Percentiles rank a stretch among this genome's conserved stretches.
Evolutionary conservation across 2,329 filamentous ascomycete genomes (phyloP).

Genomic region (Phaeosphaeria sp.): DNA sequence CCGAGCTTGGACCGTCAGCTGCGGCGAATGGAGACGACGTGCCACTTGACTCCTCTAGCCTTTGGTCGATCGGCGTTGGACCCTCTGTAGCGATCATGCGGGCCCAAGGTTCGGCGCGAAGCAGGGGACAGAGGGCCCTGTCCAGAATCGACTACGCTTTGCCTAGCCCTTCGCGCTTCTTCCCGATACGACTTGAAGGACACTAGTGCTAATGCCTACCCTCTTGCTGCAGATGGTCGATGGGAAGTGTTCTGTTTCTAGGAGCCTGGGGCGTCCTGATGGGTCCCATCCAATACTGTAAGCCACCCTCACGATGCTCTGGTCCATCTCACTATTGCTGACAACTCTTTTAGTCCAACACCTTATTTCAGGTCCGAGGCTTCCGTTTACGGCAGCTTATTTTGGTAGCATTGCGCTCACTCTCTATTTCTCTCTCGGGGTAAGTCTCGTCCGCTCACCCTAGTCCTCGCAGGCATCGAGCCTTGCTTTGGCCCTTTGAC

Average conservation of each 20-base stretch:
- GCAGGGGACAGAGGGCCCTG: slow-evolving; percentile 40
- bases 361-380: slow-evolving; percentile 79
- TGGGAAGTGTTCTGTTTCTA: slow-evolving; percentile 89
- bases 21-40: slow-evolving; percentile 30
- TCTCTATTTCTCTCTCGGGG: slow-evolving; percentile 88
- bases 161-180: slow-evolving; percentile 15
- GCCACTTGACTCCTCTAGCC: slow-evolving; percentile 47
- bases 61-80: slow-evolving; percentile 42
- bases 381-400: slow-evolving; percentile 93
- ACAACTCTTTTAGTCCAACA: slow-evolving; percentile 65
- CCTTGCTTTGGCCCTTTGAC: slow-evolving; percentile 32
- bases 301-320: slow-evolving; percentile 34
- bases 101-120: slow-evolving; percentile 47
- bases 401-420: slow-evolving; percentile 92
- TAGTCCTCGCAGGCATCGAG: slow-evolving; percentile 23
- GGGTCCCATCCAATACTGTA: slow-evolving; percentile 80
- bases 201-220: slow-evolving; percentile 45
- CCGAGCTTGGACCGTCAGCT: slow-evolving; percentile 16
- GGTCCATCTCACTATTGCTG: slow-evolving; percentile 16
- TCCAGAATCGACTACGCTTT: slow-evolving; percentile 36
- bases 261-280: slow-evolving; percentile 93
- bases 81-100: slow-evolving; percentile 50
- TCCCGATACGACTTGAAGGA: slow-evolving; percentile 33
- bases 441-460: slow-evolving; percentile 61
- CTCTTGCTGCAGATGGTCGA: slow-evolving; percentile 76